Conservation (phyloP, 148 eudicot species). For the Limonium bicolor region DNA sequence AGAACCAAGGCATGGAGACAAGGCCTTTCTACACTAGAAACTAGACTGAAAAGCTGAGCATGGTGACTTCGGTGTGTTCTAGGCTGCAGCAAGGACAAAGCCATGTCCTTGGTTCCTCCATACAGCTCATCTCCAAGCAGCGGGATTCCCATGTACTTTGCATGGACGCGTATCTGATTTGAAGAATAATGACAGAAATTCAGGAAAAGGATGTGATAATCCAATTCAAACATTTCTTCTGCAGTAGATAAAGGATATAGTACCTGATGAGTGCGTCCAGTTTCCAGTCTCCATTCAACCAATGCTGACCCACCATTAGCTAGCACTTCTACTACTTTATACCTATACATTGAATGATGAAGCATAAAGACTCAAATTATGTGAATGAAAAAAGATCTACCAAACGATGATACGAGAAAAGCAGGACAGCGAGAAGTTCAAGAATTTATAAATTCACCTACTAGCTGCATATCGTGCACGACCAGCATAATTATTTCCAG, state of each 20-base stretch:
- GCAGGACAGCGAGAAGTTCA: slow-evolving; percentile 2
- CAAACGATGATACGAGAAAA: too few relatives aligned
- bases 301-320: slow-evolving; percentile 89
- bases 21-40: slow-evolving; percentile 63
- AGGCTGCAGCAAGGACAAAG: slow-evolving; percentile 59
- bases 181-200: background rate
- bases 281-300: slow-evolving; percentile 91
- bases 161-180: slow-evolving; percentile 80
- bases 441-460: slow-evolving; percentile 64
- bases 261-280: slow-evolving; percentile 99
- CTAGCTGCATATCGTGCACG: slow-evolving; percentile 81
- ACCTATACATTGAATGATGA: slow-evolving; percentile 27
- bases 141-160: slow-evolving; percentile 77
- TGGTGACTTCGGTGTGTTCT: slow-evolving; percentile 32
- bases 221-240: background rate
- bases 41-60: slow-evolving; percentile 31
- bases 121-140: slow-evolving; percentile 87
- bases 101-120: slow-evolving; percentile 89
- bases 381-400: too few relatives aligned
- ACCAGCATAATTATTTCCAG: slow-evolving; percentile 34
- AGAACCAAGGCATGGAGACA: slow-evolving; percentile 92
- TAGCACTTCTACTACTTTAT: slow-evolving; percentile 67
- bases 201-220: background rate
- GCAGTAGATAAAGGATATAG: background rate
- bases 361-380: too few relatives aligned